These are phyloP conservation scores for Tulasnella sp. DNA, from an alignment of 768 basidiomycete species.

Conservation along the genomic window DNA sequence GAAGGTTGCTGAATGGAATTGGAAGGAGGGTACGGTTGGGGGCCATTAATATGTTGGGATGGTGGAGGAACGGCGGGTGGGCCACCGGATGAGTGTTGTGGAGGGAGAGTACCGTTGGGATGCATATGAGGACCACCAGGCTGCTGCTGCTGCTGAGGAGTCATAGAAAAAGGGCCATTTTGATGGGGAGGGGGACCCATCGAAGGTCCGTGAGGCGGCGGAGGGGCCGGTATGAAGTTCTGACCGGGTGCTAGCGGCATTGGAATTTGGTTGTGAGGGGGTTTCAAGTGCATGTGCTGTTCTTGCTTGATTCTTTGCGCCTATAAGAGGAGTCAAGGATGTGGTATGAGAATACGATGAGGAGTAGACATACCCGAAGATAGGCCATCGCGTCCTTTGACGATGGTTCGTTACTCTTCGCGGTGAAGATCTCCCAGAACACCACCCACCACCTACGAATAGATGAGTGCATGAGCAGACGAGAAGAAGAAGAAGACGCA, in stretches of 20 bases:
- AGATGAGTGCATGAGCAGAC: background rate
- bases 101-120: background rate
- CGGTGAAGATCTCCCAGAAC: slow-evolving; percentile 18
- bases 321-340: too few relatives aligned
- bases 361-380: background rate
- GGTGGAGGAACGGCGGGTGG: background rate
- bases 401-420: slow-evolving; percentile 4
- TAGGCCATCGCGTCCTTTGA: slow-evolving; percentile 2
- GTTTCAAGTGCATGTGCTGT: background rate
- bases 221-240: background rate
- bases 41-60: slow-evolving; percentile 1
- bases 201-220: background rate
- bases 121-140: background rate
- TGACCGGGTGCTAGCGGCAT: background rate
- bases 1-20: too few relatives aligned
- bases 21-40: slow-evolving; percentile 11
- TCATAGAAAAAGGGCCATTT: background rate
- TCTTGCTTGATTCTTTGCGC: background rate
- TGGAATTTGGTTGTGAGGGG: too few relatives aligned
- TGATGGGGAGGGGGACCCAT: background rate
- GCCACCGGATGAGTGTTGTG: background rate
- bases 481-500: slow-evolving; percentile 19
- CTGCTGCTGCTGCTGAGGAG: slow-evolving; percentile 3
- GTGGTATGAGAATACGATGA: background rate
- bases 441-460: slow-evolving; percentile 19